A percentile compares a stretch with the other conserved stretches of the same genome.
phyloP scores from a whole-genome alignment of 2,329 filamentous ascomycete genomes.

The Clarireedia paspali region DNA sequence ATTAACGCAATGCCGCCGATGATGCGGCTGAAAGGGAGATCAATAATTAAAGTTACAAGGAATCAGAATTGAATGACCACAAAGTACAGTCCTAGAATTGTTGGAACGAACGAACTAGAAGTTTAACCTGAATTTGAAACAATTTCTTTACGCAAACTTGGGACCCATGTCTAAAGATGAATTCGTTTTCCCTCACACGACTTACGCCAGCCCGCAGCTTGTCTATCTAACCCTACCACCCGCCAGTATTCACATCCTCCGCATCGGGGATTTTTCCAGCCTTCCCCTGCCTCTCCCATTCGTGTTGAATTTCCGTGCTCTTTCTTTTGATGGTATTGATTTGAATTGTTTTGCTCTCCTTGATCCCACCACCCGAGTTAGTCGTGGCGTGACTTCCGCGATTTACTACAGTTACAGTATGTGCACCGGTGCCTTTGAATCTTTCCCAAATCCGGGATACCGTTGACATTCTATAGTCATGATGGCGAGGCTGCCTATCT shows the following conservation, averaged over 20 bases:
- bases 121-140: too few species aligned
- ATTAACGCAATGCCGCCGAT: too few species aligned
- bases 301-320: constrained; percentile 2
- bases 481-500: not conserved
- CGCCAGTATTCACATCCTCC: constrained; percentile 6
- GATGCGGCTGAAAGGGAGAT: too few species aligned
- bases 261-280: constrained; percentile 2
- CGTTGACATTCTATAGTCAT: constrained; percentile 3
- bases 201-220: too few species aligned
- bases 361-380: not conserved
- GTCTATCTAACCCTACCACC: not conserved
- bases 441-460: constrained; percentile 4
- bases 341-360: not conserved
- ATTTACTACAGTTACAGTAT: constrained; percentile 2
- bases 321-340: not conserved
- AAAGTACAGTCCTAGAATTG: too few species aligned
- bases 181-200: too few species aligned
- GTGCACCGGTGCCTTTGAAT: constrained; percentile 2
- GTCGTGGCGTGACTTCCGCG: constrained; percentile 1
- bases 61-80: too few species aligned
- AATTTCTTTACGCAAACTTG: too few species aligned
- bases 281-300: not conserved
- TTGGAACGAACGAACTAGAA: too few species aligned
- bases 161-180: too few species aligned
- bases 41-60: too few species aligned